Conservation (phyloP, 2,329 filamentous ascomycete species). For the Huntiella moniliformis region DNA sequence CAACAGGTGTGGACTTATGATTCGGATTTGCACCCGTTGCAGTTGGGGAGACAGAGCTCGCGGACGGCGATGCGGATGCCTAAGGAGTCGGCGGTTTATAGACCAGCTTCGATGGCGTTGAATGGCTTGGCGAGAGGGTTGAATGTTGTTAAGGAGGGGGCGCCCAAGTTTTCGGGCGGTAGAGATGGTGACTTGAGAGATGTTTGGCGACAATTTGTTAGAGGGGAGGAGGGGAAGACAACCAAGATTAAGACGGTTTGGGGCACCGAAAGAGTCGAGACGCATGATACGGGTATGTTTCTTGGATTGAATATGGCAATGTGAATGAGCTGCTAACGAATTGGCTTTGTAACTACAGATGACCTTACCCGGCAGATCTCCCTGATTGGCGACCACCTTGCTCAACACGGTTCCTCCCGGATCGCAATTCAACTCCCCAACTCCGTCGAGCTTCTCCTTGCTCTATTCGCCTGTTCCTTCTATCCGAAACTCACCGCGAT, state of each 20-base stretch:
- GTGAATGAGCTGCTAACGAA: not conserved
- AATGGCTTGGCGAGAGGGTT: constrained; percentile 61
- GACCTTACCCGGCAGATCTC: constrained; percentile 74
- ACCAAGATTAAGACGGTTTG: constrained; percentile 63
- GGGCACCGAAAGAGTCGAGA: constrained; percentile 54
- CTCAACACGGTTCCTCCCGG: constrained; percentile 51
- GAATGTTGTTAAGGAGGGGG: constrained; percentile 62
- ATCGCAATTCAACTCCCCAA: constrained; percentile 88
- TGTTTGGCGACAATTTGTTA: constrained; percentile 60
- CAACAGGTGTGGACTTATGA: constrained; percentile 54
- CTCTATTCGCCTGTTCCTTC: constrained; percentile 77
- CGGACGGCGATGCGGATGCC: constrained; percentile 63
- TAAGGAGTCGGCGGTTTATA: constrained; percentile 69
- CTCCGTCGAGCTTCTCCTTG: constrained; percentile 67
- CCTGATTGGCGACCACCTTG: constrained; percentile 59
- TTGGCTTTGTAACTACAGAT: constrained; percentile 22
- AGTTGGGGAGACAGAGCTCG: constrained; percentile 69
- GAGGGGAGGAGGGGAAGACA: constrained; percentile 44
- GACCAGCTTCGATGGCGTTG: constrained; percentile 72
- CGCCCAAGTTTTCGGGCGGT: constrained; percentile 66
- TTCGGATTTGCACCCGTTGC: constrained; percentile 78
- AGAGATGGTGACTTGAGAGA: constrained; percentile 81
- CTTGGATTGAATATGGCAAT: not conserved
- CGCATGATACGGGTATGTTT: constrained; percentile 44
- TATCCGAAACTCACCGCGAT: constrained; percentile 64